Percentiles rank a stretch among this genome's conserved stretches.
Conservation (phyloP, 2,329 filamentous ascomycete species). For the Rhinocladiella similis region DNA sequence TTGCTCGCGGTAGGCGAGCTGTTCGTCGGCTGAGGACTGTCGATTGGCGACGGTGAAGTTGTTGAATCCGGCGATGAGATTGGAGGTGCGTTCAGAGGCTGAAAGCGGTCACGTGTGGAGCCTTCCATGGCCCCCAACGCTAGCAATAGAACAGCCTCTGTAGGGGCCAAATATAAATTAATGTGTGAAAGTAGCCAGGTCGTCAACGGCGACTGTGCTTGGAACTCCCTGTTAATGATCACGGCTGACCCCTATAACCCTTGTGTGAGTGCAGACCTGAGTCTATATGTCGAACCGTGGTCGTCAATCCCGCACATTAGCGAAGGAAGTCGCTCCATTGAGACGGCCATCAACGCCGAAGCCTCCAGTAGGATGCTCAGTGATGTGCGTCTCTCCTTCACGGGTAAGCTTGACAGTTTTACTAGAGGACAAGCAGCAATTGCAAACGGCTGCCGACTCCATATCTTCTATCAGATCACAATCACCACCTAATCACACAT, state of each 20-base stretch:
- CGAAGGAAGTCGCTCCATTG: no score
- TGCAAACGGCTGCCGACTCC: not conserved
- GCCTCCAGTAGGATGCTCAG: not conserved
- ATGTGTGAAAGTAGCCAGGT: no score
- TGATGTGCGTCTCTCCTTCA: not conserved
- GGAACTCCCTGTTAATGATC: no score
- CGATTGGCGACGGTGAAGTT: not conserved
- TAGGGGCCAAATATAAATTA: no score
- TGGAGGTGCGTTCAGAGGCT: not conserved
- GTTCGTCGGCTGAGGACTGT: not conserved
- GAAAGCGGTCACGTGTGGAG: not conserved
- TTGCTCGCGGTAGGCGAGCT: not conserved
- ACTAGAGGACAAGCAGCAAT: no score
- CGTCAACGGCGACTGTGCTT: not conserved
- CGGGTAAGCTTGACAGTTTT: not conserved
- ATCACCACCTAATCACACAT: conserved; percentile 6
- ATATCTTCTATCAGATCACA: no score
- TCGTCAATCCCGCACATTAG: no score
- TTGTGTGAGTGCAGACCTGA: no score
- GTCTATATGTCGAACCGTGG: no score
- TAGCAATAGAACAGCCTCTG: no score
- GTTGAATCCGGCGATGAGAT: not conserved
- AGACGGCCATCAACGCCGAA: not conserved
- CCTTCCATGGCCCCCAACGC: no score
- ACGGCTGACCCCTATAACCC: no score